phyloP scores from a whole-genome alignment of 805 yeast species.

The Nakazawaea molendinolei region DNA sequence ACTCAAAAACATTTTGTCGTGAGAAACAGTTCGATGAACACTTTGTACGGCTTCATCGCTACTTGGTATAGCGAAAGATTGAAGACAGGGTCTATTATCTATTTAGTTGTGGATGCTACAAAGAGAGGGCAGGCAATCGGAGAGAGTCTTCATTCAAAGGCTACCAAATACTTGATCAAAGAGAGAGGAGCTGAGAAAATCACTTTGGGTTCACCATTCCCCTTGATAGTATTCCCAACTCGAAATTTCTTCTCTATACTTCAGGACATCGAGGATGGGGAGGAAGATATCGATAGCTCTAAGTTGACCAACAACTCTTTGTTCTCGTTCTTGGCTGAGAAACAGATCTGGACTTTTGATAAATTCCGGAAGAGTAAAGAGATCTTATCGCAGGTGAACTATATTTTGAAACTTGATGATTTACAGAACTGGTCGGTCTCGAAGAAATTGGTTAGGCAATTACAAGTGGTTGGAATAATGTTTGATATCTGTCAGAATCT shows the following conservation, averaged over 20 bases:
- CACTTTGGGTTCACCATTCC: slow-evolving; percentile 39
- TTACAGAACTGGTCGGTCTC: slow-evolving; percentile 46
- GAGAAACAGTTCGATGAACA: slow-evolving; percentile 47
- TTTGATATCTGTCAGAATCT: slow-evolving; percentile 47
- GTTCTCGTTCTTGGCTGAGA: slow-evolving; percentile 4
- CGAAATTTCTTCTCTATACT: slow-evolving; percentile 12
- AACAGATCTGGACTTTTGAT: slow-evolving; percentile 9
- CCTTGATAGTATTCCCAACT: slow-evolving; percentile 27
- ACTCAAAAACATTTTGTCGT: slow-evolving; percentile 46
- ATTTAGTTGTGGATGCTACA: slow-evolving; percentile 45
- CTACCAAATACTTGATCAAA: slow-evolving; percentile 39
- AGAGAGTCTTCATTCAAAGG: slow-evolving; percentile 44
- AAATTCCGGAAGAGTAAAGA: slow-evolving; percentile 4
- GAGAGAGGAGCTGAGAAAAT: slow-evolving; percentile 35
- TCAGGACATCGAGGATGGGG: slow-evolving; percentile 1
- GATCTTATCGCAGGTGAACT: slow-evolving; percentile 5
- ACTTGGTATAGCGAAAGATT: slow-evolving; percentile 41
- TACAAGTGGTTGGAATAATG: slow-evolving; percentile 50
- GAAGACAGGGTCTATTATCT: slow-evolving; percentile 36
- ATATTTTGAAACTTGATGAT: slow-evolving; percentile 35
- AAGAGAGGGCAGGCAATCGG: slow-evolving; percentile 51
- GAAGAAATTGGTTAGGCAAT: slow-evolving; percentile 43
- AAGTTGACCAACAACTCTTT: not conserved
- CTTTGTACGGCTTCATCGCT: slow-evolving; percentile 45
- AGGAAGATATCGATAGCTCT: not conserved